These are phyloP conservation scores for Populus hybrid DNA, from an alignment of 441 rosid genomes.

Conservation along the genomic window DNA sequence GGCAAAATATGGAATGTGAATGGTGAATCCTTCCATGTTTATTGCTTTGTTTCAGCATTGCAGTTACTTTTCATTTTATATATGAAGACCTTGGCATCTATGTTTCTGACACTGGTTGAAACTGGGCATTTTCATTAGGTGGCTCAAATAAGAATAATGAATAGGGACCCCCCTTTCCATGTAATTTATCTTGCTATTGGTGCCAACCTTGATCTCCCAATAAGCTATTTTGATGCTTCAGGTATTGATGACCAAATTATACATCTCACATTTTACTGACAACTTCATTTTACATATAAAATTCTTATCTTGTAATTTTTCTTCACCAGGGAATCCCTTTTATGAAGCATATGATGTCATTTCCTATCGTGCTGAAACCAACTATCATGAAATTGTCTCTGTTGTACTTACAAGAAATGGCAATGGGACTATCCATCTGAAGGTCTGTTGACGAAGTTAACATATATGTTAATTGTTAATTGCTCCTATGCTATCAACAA, in stretches of 20 bases:
- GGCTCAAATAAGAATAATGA: slow-evolving; percentile 74
- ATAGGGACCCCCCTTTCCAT: slow-evolving; percentile 44
- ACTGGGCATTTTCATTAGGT: slow-evolving; percentile 48
- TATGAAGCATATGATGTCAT: slow-evolving; percentile 65
- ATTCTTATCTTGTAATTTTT: slow-evolving; percentile 16
- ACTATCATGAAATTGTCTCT: slow-evolving; percentile 67
- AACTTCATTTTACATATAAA: slow-evolving; percentile 14
- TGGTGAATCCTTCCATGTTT: not conserved
- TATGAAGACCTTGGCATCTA: slow-evolving; percentile 4
- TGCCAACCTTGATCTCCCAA: slow-evolving; percentile 68
- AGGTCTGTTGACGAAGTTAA: slow-evolving; percentile 49
- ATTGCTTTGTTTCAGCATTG: not conserved
- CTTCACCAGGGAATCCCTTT: slow-evolving; percentile 68
- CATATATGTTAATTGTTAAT: not conserved
- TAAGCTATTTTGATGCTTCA: slow-evolving; percentile 64
- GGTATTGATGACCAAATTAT: slow-evolving; percentile 39
- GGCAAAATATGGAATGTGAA: not conserved
- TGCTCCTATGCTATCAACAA: not conserved
- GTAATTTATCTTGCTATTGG: slow-evolving; percentile 72
- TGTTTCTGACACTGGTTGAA: not conserved
- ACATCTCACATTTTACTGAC: slow-evolving; percentile 12
- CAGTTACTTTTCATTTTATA: slow-evolving; percentile 7
- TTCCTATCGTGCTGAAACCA: slow-evolving; percentile 56
- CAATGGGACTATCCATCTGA: slow-evolving; percentile 50
- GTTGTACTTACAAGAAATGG: slow-evolving; percentile 35